phyloP scores from a whole-genome alignment of 495 filamentous ascomycete genomes.

The Bacidia gigantensis region DNA sequence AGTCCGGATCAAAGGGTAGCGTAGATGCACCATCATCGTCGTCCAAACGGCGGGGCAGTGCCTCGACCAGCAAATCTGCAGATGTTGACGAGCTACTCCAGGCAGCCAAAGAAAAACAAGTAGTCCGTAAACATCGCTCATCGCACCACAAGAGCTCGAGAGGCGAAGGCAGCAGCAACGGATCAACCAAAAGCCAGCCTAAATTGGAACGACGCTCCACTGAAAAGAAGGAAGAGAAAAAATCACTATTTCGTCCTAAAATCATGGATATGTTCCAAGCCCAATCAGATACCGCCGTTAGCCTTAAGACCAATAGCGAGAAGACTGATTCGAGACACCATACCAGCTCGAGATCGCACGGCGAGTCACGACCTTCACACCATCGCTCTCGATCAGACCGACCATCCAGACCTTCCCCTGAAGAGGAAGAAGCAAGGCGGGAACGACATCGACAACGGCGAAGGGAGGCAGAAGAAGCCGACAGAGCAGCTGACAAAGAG shows the following conservation, averaged over 20 bases:
- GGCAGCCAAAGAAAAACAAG: conserved; percentile 15
- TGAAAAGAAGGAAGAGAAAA: conserved; percentile 10
- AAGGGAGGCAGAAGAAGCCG: conserved; percentile 15
- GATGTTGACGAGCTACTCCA: conserved; percentile 9
- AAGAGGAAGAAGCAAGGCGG: conserved; percentile 12
- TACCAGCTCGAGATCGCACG: background rate
- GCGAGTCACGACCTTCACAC: conserved; percentile 5
- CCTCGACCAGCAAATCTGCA: conserved; percentile 19
- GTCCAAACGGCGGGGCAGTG: conserved; percentile 20
- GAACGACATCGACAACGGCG: conserved; percentile 8
- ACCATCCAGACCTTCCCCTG: background rate
- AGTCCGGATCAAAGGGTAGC: conserved; percentile 14
- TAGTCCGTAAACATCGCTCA: conserved; percentile 9
- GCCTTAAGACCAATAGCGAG: conserved; percentile 8
- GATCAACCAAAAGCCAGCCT: background rate
- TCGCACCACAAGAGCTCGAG: conserved; percentile 3
- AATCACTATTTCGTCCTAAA: conserved; percentile 7
- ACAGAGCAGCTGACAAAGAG: conserved; percentile 12
- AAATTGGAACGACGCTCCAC: conserved; percentile 4
- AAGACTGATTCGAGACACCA: background rate
- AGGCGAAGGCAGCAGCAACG: background rate
- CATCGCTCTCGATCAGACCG: conserved; percentile 7
- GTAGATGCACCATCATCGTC: conserved; percentile 1
- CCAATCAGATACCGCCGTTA: conserved; percentile 11
- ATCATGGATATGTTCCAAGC: conserved; percentile 12